Percentiles rank a stretch among this genome's conserved stretches.
Evolutionary conservation across 106 monocot genomes (phyloP).

Genomic region (Allium sativum): DNA sequence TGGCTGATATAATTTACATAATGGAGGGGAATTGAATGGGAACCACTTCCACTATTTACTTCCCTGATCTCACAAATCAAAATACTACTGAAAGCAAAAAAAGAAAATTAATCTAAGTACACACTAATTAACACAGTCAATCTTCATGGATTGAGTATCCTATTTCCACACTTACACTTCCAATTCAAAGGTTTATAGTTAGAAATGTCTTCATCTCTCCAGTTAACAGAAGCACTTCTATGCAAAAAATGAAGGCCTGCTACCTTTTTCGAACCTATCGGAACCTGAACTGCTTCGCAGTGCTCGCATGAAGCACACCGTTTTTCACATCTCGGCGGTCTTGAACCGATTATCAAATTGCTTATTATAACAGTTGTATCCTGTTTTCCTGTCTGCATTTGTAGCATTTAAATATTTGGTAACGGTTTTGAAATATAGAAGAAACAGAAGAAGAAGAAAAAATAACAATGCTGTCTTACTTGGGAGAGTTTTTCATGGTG

Average conservation of each 20-base stretch:
- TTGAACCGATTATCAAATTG: constrained; percentile 13
- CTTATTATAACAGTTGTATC: neutral
- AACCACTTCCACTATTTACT: too few relatives aligned
- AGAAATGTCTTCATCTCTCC: constrained; percentile 6
- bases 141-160: constrained; percentile 13
- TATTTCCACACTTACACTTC: constrained; percentile 17
- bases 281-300: constrained; percentile 19
- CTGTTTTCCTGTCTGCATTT: too few relatives aligned
- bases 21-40: too few relatives aligned
- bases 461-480: too few relatives aligned
- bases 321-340: constrained; percentile 9
- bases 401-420: too few relatives aligned
- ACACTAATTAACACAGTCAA: neutral
- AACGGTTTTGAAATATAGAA: too few relatives aligned
- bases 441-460: too few relatives aligned
- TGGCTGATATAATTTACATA: too few relatives aligned
- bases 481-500: too few relatives aligned
- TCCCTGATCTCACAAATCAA: neutral
- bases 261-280: constrained; percentile 2
- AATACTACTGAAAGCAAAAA: neutral
- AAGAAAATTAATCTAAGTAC: neutral
- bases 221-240: neutral
- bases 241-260: too few relatives aligned
- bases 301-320: constrained; percentile 11
- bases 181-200: constrained; percentile 18